Evolutionary conservation across 1,139 yeast species (phyloP), one percentile per base, ranked within the genome.

Genomic region (Pneumocystis oryctolagi): DNA sequence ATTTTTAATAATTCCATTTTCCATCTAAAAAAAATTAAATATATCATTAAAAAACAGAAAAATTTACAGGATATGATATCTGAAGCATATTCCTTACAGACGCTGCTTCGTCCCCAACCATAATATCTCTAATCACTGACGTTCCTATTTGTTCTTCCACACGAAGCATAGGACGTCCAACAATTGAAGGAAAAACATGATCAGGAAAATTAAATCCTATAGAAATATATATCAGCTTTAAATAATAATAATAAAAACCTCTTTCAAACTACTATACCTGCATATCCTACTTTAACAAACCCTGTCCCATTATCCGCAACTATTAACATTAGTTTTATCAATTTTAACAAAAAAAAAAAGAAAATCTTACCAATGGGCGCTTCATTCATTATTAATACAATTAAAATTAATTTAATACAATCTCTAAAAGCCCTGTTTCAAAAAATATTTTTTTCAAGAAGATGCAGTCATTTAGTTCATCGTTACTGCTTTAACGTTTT

Each of bases 301-400:
- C 99, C 99, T 60, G 99, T 92, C 78, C 99, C 99, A 78, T 94
- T 98, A 77, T 92, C 99, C 70, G 94, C 89, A 70, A 92, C 97
- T 83, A 71, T 39, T 28, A 58, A 35, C 34, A 3, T 57, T 4
- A 57, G 30, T 30, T 30, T 20, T 14, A 28, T 12, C 1, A 57
- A 20, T 57, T 39, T 14, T 47, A 9, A 25, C 14, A 2, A 1
- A 25, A 25, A 25, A 47, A 42, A 47, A 47, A 14, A 25, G 2
- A 47, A 1, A 25, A 25, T 9, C 12, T 3, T 47, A 47, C 55
- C 55, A 47, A 47, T 47, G 31, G 55, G 55, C 4, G 12, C 4
- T 25, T 47, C 55, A 47, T 47, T 47, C 55, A 47, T 47, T 8
- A 47, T 47, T 47, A 47, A 25, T 25, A 14, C 31, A 25, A 9